Conservation (phyloP, 495 filamentous ascomycete species). For the Xylaria castorea region DNA sequence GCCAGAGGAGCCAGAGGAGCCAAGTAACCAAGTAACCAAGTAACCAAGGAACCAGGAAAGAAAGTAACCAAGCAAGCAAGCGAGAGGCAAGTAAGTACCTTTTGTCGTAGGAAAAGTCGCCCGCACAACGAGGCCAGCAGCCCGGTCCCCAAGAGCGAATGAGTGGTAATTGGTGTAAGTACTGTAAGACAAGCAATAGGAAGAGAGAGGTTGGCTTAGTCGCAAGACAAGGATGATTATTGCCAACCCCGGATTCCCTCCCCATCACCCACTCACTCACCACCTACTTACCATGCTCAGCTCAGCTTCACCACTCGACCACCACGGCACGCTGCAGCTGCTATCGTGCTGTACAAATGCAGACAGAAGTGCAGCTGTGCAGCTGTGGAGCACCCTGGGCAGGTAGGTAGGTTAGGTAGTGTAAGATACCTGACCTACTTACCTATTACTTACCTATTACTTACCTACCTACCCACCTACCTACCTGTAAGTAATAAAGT, state of each 20-base stretch:
- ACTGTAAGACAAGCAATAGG: conserved; percentile 23
- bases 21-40: neutral
- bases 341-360: conserved; percentile 2
- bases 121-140: conserved; percentile 19
- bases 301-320: conserved; percentile 23
- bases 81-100: neutral
- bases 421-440: neutral
- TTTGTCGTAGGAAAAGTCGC: conserved; percentile 20
- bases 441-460: no score
- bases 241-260: conserved; percentile 19
- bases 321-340: conserved; percentile 13
- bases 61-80: neutral
- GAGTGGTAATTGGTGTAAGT: conserved; percentile 3
- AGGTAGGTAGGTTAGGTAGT: neutral
- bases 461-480: neutral
- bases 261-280: conserved; percentile 7
- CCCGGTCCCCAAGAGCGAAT: conserved; percentile 18
- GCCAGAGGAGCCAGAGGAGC: no score
- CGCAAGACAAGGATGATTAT: conserved; percentile 7
- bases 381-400: conserved; percentile 15
- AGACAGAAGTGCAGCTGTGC: conserved; percentile 13
- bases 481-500: neutral
- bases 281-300: neutral
- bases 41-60: neutral
- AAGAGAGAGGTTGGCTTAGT: conserved; percentile 21